Conservation (phyloP, 257 asterid species). For the Gentiana straminea region DNA sequence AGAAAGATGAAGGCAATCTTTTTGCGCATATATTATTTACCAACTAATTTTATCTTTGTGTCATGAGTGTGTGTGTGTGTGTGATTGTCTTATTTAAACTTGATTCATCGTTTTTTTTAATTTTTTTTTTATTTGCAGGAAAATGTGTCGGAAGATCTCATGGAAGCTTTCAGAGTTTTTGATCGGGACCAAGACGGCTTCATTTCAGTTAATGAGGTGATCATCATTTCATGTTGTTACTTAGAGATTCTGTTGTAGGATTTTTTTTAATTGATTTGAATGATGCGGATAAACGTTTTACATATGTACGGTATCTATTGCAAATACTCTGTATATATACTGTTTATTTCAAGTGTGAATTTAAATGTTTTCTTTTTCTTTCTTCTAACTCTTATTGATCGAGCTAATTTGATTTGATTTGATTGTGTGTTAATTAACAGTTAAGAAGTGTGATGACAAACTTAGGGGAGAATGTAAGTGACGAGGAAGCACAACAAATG, state of each 20-base stretch:
- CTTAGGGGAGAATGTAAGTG: slow-evolving; percentile 58
- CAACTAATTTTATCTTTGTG: too few relatives aligned
- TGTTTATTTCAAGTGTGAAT: too few relatives aligned
- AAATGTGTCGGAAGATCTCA: slow-evolving; percentile 51
- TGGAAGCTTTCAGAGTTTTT: slow-evolving; percentile 77
- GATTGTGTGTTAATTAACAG: slow-evolving; percentile 19
- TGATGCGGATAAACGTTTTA: too few relatives aligned
- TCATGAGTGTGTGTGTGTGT: background rate
- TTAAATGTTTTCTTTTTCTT: background rate
- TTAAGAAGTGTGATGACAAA: slow-evolving; percentile 61
- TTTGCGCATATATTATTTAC: too few relatives aligned
- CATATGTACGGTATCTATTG: too few relatives aligned
- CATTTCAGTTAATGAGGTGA: slow-evolving; percentile 68
- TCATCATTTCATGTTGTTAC: too few relatives aligned
- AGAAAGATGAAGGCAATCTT: slow-evolving; percentile 45
- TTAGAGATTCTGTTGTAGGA: too few relatives aligned
- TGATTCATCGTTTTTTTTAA: background rate
- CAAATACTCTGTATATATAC: too few relatives aligned
- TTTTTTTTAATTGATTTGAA: too few relatives aligned
- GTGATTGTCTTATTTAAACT: too few relatives aligned
- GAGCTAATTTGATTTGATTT: background rate
- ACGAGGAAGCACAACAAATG: slow-evolving; percentile 65
- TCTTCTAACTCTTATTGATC: too few relatives aligned
- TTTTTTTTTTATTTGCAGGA: slow-evolving; percentile 22
- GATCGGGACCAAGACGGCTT: slow-evolving; percentile 84